Conservation (phyloP, 169 alveolate species). For the Eimeria brunetti region DNA sequence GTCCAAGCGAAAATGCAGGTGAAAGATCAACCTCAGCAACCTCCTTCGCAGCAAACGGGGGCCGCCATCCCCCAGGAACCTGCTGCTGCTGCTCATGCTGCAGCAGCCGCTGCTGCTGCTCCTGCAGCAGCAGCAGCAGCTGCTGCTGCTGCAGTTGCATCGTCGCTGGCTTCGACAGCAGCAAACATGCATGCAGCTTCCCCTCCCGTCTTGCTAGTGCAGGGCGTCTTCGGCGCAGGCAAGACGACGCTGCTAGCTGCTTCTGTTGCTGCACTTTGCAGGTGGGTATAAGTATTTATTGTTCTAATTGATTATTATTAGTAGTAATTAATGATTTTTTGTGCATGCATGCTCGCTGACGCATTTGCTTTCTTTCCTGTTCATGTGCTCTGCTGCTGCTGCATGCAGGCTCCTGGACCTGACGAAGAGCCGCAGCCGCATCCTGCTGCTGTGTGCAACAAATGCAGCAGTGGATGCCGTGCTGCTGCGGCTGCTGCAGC, state of each 20-base stretch:
- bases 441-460: conserved; percentile 73
- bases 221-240: conserved; percentile 81
- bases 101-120: not conserved
- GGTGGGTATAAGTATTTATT: no score
- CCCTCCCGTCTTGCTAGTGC: conserved; percentile 67
- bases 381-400: not conserved
- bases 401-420: conserved; percentile 65
- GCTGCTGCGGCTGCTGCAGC: conserved; percentile 63
- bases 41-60: not conserved
- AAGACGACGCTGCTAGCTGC: conserved; percentile 76
- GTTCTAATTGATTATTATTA: no score
- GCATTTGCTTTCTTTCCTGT: not conserved
- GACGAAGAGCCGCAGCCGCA: conserved; percentile 55
- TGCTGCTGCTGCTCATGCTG: not conserved
- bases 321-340: no score
- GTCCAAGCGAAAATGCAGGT: not conserved
- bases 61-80: not conserved
- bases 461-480: conserved; percentile 79
- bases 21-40: not conserved
- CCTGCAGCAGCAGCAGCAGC: no score
- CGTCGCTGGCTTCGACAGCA: conserved; percentile 35
- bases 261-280: conserved; percentile 41
- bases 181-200: conserved; percentile 20
- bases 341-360: not conserved
- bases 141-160: not conserved